Evolutionary conservation across 768 basidiomycete species (phyloP).

Genomic region (Termitomyces sp.): DNA sequence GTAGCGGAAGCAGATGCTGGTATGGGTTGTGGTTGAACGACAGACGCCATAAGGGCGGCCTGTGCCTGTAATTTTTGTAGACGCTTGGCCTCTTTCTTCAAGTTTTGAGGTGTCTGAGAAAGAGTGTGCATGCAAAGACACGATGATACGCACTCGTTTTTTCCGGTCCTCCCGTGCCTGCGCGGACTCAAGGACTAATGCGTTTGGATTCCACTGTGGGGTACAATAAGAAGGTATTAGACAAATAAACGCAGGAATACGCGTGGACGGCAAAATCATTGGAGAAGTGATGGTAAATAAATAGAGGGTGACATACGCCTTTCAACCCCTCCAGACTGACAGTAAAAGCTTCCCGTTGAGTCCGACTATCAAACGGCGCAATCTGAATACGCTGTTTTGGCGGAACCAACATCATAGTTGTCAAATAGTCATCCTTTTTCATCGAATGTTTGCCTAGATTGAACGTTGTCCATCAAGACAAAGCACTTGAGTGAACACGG

Average conservation of each 20-base stretch:
- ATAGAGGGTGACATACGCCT: slow-evolving; percentile 47
- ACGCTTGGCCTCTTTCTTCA: slow-evolving; percentile 69
- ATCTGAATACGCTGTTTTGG: slow-evolving; percentile 70
- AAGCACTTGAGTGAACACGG: slow-evolving; percentile 1
- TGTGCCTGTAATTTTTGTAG: slow-evolving; percentile 56
- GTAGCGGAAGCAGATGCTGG: slow-evolving; percentile 28
- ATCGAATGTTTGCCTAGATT: slow-evolving; percentile 68
- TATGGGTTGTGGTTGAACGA: slow-evolving; percentile 29
- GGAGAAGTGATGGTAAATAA: not conserved
- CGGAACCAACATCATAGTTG: slow-evolving; percentile 61
- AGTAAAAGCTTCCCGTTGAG: slow-evolving; percentile 70
- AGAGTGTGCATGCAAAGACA: not conserved
- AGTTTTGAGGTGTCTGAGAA: not conserved
- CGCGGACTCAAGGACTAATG: slow-evolving; percentile 62
- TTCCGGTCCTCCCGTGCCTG: slow-evolving; percentile 78
- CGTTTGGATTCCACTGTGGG: slow-evolving; percentile 62
- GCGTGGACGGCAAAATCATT: not conserved
- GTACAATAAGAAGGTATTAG: slow-evolving; percentile 1
- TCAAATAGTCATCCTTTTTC: slow-evolving; percentile 76
- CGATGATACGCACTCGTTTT: slow-evolving; percentile 55
- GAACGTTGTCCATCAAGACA: slow-evolving; percentile 11
- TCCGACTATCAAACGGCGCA: slow-evolving; percentile 57
- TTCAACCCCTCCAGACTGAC: slow-evolving; percentile 72
- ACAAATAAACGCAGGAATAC: slow-evolving; percentile 5
- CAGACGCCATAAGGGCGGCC: slow-evolving; percentile 19